A percentile compares a stretch with the other conserved stretches of the same genome.
Evolutionary conservation across 2,329 filamentous ascomycete species (phyloP).

Genomic region (Neonectria punicea): DNA sequence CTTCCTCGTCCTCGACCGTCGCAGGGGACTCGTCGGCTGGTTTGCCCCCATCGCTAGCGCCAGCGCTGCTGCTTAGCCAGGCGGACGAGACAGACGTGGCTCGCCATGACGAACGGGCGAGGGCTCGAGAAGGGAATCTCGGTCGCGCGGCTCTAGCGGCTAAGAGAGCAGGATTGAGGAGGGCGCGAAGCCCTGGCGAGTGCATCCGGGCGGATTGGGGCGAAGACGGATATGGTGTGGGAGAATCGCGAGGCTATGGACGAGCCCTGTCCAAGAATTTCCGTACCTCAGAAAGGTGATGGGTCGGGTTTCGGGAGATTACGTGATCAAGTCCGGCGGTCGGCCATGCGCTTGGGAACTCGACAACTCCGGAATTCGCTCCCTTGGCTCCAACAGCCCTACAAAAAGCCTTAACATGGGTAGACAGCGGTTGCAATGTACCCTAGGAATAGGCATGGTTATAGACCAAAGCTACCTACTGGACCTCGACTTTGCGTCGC

Average conservation of each 20-base stretch:
- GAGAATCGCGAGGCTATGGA: slow-evolving; percentile 26
- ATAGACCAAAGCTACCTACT: neutral
- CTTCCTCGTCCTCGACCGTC: slow-evolving; percentile 41
- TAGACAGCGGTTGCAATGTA: neutral
- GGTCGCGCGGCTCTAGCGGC: slow-evolving; percentile 39
- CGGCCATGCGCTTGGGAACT: neutral
- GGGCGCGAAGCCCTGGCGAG: slow-evolving; percentile 45
- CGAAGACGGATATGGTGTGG: slow-evolving; percentile 10
- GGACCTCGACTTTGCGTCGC: neutral
- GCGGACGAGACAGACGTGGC: slow-evolving; percentile 27
- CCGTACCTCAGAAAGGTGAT: neutral
- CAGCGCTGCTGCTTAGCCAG: slow-evolving; percentile 32
- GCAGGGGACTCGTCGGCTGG: slow-evolving; percentile 42
- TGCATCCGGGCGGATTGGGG: slow-evolving; percentile 45
- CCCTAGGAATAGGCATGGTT: neutral
- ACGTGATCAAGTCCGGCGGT: slow-evolving; percentile 25
- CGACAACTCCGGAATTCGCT: no score
- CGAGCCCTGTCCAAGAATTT: slow-evolving; percentile 34
- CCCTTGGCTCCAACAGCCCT: neutral
- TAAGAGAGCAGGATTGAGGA: slow-evolving; percentile 42
- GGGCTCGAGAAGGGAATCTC: slow-evolving; percentile 35
- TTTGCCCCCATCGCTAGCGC: slow-evolving; percentile 40
- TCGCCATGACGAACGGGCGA: slow-evolving; percentile 26
- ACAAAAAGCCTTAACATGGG: neutral
- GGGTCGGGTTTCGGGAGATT: slow-evolving; percentile 23